A percentile compares a stretch with the other conserved stretches of the same genome.
Evolutionary conservation across 371 early-diverging fungal species (phyloP).

Genomic region (Mortierella sp.): DNA sequence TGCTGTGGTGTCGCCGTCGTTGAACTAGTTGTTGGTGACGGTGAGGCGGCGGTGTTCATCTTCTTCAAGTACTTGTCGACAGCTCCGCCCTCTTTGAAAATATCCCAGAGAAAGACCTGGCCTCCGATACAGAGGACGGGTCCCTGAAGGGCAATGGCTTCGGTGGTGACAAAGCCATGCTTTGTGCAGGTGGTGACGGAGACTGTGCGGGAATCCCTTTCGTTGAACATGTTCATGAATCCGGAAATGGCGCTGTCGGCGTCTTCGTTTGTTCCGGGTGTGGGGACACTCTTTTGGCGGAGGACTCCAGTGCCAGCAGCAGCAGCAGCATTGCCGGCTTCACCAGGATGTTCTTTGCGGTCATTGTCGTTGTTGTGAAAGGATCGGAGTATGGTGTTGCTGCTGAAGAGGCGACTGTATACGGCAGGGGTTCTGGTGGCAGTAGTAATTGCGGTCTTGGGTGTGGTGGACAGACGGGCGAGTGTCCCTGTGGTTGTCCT

Average conservation of each 20-base stretch:
- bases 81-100: slow-evolving; percentile 41
- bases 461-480: background rate
- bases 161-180: slow-evolving; percentile 57
- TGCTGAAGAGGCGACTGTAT: background rate
- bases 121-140: slow-evolving; percentile 58
- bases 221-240: slow-evolving; percentile 57
- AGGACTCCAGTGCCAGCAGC: background rate
- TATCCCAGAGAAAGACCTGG: slow-evolving; percentile 56
- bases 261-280: slow-evolving; percentile 42
- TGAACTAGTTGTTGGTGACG: slow-evolving; percentile 8
- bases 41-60: background rate
- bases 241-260: slow-evolving; percentile 57
- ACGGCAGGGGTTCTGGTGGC: background rate
- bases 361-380: slow-evolving; percentile 3
- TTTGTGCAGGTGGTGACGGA: slow-evolving; percentile 52
- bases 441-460: background rate
- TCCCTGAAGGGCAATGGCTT: slow-evolving; percentile 50
- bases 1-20: background rate
- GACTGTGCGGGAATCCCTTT: slow-evolving; percentile 46
- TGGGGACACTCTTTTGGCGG: slow-evolving; percentile 47
- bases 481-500: slow-evolving; percentile 7
- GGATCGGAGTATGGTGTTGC: background rate
- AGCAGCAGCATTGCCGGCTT: background rate
- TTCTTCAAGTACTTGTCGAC: slow-evolving; percentile 29
- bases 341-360: slow-evolving; percentile 14